Conservation (phyloP, 352 stramenopile genomes). For the Aphanomyces cochlioides region DNA sequence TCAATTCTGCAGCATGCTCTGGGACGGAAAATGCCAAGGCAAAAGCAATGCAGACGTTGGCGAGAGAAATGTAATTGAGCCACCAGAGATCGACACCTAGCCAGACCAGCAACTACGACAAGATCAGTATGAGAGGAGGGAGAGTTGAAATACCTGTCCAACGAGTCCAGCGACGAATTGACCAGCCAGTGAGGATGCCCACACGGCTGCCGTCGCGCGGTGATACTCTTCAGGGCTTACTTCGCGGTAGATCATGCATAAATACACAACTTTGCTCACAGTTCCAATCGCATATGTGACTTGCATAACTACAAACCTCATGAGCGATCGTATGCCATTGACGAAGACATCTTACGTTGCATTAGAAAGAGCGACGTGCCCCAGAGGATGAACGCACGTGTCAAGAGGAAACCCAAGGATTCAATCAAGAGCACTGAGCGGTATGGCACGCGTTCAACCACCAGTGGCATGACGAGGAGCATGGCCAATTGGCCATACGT, state of each 20-base stretch:
- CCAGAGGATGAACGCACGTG: constrained; percentile 13
- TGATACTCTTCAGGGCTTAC: constrained; percentile 26
- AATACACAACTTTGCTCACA: constrained; percentile 24
- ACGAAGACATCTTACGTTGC: constrained; percentile 12
- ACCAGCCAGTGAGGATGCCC: constrained; percentile 18
- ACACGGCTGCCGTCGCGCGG: constrained; percentile 20
- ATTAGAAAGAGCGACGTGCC: constrained; percentile 27
- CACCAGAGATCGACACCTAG: background rate
- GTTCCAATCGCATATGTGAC: constrained; percentile 27
- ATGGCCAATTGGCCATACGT: constrained; percentile 25
- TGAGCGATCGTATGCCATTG: no score
- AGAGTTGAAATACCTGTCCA: background rate
- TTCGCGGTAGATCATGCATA: constrained; percentile 30
- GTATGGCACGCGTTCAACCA: constrained; percentile 29
- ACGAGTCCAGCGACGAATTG: constrained; percentile 24
- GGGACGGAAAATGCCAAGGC: constrained; percentile 13
- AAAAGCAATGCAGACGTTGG: constrained; percentile 14
- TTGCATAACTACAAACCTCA: constrained; percentile 17
- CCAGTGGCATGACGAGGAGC: constrained; percentile 22
- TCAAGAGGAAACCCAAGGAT: constrained; percentile 24
- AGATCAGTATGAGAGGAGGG: background rate
- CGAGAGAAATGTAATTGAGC: constrained; percentile 29
- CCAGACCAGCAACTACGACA: constrained; percentile 17
- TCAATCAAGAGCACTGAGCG: constrained; percentile 28
- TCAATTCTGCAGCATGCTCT: constrained; percentile 3